Evolutionary conservation across 108 stramenopile species (phyloP).

Genomic region (Chaetoceros tenuissimus): DNA sequence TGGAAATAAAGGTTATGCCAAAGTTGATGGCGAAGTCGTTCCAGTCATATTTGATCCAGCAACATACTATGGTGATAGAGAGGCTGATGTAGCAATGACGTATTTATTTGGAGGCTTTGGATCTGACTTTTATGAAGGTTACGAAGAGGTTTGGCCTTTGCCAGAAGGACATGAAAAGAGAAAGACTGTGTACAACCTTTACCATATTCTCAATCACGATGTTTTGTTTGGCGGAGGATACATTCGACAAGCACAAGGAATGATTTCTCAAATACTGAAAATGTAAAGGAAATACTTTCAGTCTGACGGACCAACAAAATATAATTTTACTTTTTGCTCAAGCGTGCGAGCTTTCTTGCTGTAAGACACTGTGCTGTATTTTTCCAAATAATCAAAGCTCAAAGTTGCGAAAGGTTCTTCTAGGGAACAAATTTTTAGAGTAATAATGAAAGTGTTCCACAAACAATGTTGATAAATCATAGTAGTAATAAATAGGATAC

Average conservation of each 20-base stretch:
- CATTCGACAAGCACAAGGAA: conserved; percentile 43
- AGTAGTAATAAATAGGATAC: too few species aligned
- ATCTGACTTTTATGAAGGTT: conserved; percentile 59
- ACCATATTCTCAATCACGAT: conserved; percentile 73
- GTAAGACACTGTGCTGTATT: too few species aligned
- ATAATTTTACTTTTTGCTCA: too few species aligned
- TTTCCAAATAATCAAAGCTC: too few species aligned
- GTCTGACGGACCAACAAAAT: too few species aligned
- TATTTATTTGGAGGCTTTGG: conserved; percentile 69
- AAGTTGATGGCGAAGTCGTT: conserved; percentile 25
- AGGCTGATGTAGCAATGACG: conserved; percentile 68
- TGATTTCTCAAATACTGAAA: conserved; percentile 58
- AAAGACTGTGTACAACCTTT: conserved; percentile 61
- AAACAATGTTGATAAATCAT: too few species aligned
- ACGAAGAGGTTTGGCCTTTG: conserved; percentile 63
- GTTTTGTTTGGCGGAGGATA: conserved; percentile 77
- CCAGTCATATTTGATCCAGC: conserved; percentile 82
- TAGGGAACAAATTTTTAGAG: too few species aligned
- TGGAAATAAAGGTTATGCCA: conserved; percentile 62
- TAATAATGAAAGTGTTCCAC: too few species aligned
- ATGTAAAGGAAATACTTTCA: conserved; percentile 25
- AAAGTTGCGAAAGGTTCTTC: too few species aligned
- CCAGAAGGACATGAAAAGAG: conserved; percentile 30
- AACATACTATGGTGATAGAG: conserved; percentile 76
- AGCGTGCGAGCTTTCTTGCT: too few species aligned